Percentiles rank a stretch among this genome's conserved stretches.
phyloP scores from a whole-genome alignment of 148 eudicot species.

The Simmondsia chinensis region DNA sequence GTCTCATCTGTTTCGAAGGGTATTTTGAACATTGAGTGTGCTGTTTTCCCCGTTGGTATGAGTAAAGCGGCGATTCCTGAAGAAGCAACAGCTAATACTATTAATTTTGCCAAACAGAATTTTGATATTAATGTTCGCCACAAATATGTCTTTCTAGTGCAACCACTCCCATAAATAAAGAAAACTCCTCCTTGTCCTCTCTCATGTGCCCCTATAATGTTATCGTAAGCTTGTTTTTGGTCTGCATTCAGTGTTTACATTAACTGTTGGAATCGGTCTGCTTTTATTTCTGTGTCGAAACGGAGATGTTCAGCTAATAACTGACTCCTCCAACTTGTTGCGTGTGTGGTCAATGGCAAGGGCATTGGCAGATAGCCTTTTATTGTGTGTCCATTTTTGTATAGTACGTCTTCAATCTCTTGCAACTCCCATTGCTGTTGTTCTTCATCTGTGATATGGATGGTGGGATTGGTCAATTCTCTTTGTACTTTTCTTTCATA shows the following conservation, averaged over 20 bases:
- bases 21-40: slow-evolving; percentile 1
- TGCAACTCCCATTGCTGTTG: no score
- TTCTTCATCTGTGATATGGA: no score
- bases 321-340: no score
- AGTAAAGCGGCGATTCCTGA: not conserved
- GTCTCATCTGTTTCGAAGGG: not conserved
- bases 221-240: not conserved
- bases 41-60: not conserved
- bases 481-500: not conserved
- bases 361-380: no score
- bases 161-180: not conserved
- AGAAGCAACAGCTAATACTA: slow-evolving; percentile 3
- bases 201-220: not conserved
- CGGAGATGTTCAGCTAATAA: no score
- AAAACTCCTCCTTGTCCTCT: not conserved
- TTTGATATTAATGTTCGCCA: not conserved
- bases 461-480: no score
- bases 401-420: no score
- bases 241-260: not conserved
- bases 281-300: not conserved
- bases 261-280: not conserved
- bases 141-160: not conserved
- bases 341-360: no score
- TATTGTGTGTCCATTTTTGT: no score
- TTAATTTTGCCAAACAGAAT: not conserved